These are phyloP conservation scores for Euphorbia corollata DNA, from an alignment of 441 rosid species.

Conservation along the genomic window DNA sequence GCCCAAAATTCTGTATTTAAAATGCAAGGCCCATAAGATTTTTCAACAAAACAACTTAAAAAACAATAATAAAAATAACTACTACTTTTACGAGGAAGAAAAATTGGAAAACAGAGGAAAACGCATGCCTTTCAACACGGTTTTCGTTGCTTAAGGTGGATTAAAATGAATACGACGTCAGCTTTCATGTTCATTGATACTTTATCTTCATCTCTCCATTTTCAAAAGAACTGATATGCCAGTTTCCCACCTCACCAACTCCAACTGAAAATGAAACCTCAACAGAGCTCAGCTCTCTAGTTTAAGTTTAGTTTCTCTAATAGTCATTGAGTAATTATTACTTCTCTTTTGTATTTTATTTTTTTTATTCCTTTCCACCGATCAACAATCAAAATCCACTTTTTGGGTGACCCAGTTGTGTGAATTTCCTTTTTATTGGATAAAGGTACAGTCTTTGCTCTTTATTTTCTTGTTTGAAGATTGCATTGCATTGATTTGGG, in stretches of 20 bases:
- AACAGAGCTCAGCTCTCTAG: conserved; percentile 2
- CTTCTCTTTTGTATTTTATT: background rate
- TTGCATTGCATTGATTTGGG: no score
- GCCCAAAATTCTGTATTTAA: no score
- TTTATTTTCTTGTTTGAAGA: no score
- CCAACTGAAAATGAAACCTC: background rate
- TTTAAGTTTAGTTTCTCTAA: background rate
- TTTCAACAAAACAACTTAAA: no score
- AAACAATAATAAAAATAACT: no score
- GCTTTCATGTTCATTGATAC: background rate
- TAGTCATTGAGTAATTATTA: background rate
- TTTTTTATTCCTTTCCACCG: conserved; percentile 14
- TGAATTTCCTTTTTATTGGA: no score
- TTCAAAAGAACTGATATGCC: background rate
- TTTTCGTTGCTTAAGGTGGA: background rate
- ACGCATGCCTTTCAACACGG: background rate
- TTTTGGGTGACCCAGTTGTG: background rate
- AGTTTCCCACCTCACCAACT: conserved; percentile 9
- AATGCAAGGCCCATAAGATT: no score
- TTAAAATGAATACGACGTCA: background rate
- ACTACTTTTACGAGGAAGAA: no score
- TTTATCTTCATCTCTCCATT: background rate
- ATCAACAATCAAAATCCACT: background rate
- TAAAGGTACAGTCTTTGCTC: no score
- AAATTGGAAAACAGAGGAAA: background rate